These are phyloP conservation scores for Claviceps quebecensis DNA, from an alignment of 2,329 filamentous ascomycete species.

Conservation along the genomic window DNA sequence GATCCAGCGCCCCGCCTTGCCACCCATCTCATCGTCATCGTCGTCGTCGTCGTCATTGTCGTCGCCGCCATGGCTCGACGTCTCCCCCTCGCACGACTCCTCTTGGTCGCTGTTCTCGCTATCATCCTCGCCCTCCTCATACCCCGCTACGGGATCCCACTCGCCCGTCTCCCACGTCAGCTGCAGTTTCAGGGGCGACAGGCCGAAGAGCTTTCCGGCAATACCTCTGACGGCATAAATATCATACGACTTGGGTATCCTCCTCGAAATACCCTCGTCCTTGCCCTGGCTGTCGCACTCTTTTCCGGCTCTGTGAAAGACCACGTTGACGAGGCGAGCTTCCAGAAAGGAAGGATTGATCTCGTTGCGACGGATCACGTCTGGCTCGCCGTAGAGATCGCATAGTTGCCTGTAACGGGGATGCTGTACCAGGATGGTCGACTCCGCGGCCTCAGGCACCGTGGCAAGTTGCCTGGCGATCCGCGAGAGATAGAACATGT, in stretches of 20 bases:
- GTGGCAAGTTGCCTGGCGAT: conserved; percentile 63
- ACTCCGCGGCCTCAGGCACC: conserved; percentile 38
- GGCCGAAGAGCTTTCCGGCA: conserved; percentile 53
- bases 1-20: conserved; percentile 46
- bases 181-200: conserved; percentile 48
- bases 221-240: conserved; percentile 73
- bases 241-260: conserved; percentile 63
- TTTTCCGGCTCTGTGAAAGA: conserved; percentile 25
- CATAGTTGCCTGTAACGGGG: conserved; percentile 64
- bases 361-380: conserved; percentile 39
- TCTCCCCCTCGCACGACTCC: conserved; percentile 12
- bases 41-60: not conserved
- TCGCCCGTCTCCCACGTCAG: conserved; percentile 85
- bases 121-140: conserved; percentile 42
- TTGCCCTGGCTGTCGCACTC: not conserved
- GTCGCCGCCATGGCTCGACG: not conserved
- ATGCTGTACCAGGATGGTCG: conserved; percentile 46
- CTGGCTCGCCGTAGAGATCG: conserved; percentile 58
- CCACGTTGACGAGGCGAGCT: conserved; percentile 57
- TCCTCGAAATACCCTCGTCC: conserved; percentile 20
- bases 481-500: conserved; percentile 81
- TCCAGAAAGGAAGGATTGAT: conserved; percentile 72
- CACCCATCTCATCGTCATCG: conserved; percentile 7
- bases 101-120: conserved; percentile 40
- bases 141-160: conserved; percentile 62